Conservation (phyloP, 139 green algal species). For the Coelastrella sp. region DNA sequence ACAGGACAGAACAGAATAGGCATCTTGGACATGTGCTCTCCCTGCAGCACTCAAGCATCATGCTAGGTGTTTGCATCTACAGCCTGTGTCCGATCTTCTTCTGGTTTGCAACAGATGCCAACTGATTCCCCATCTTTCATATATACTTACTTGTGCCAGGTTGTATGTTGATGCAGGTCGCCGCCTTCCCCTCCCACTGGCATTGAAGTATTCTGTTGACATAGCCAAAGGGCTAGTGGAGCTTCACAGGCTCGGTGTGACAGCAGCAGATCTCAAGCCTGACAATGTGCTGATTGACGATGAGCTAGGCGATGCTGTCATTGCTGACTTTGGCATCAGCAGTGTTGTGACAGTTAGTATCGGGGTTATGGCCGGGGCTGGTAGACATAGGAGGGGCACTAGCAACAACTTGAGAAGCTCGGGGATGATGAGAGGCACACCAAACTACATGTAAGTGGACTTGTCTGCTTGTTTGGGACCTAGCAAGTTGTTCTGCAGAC, state of each 20-base stretch:
- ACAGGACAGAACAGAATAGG: not conserved
- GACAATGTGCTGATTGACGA: slow-evolving; percentile 55
- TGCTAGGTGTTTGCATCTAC: too few species aligned
- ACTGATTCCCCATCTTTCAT: not conserved
- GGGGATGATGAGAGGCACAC: slow-evolving; percentile 37
- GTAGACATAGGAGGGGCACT: not conserved
- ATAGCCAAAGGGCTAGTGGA: slow-evolving; percentile 50
- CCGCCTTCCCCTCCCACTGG: slow-evolving; percentile 30
- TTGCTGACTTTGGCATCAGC: slow-evolving; percentile 59
- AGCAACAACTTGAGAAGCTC: not conserved
- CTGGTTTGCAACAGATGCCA: too few species aligned
- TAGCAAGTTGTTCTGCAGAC: too few species aligned
- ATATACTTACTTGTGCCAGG: not conserved
- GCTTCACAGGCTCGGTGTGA: slow-evolving; percentile 50
- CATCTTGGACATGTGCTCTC: not conserved
- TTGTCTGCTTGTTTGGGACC: too few species aligned
- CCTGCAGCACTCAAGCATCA: too few species aligned
- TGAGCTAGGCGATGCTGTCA: slow-evolving; percentile 45
- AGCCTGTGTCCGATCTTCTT: too few species aligned
- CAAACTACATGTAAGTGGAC: slow-evolving; percentile 25
- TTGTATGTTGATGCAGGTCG: slow-evolving; percentile 8
- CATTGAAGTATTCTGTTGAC: slow-evolving; percentile 42
- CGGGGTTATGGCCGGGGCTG: not conserved
- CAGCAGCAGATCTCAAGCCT: slow-evolving; percentile 51
- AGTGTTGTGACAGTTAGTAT: slow-evolving; percentile 40